These are phyloP conservation scores for Craspedostauros australis DNA, from an alignment of 108 stramenopile species.

Conservation along the genomic window DNA sequence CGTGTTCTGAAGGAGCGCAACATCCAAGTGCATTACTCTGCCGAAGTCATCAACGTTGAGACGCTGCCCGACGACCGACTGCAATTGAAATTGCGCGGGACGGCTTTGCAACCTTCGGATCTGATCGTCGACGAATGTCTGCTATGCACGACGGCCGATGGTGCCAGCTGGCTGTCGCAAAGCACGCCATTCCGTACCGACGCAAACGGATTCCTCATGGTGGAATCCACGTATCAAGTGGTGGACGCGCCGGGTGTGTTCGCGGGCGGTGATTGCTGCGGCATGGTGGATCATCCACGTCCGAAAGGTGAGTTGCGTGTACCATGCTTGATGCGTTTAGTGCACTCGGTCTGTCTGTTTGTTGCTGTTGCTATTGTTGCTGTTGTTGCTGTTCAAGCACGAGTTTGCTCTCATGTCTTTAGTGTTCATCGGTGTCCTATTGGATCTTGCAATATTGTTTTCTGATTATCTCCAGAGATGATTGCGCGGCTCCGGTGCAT, in stretches of 20 bases:
- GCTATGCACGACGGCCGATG: slow-evolving; percentile 50
- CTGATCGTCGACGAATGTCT: slow-evolving; percentile 32
- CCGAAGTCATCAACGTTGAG: slow-evolving; percentile 26
- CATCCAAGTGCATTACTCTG: slow-evolving; percentile 15
- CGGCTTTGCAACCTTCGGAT: background rate
- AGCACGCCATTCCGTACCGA: slow-evolving; percentile 34
- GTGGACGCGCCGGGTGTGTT: slow-evolving; percentile 32
- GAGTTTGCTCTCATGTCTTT: no score
- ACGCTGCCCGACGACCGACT: no score
- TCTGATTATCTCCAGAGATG: no score
- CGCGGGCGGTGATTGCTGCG: slow-evolving; percentile 60
- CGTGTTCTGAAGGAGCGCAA: slow-evolving; percentile 40
- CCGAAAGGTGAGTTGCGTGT: no score
- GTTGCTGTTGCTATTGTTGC: no score
- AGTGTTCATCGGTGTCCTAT: no score
- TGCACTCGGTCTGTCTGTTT: no score
- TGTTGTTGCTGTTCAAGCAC: no score
- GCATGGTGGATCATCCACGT: slow-evolving; percentile 42
- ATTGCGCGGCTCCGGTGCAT: no score
- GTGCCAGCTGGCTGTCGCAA: slow-evolving; percentile 34
- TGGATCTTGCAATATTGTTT: no score
- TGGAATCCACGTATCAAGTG: slow-evolving; percentile 37
- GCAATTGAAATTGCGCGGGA: background rate
- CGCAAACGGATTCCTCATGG: slow-evolving; percentile 43
- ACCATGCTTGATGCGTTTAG: no score